Evolutionary conservation across 2,329 filamentous ascomycete genomes (phyloP).

Genomic region (Cercospora sp.): DNA sequence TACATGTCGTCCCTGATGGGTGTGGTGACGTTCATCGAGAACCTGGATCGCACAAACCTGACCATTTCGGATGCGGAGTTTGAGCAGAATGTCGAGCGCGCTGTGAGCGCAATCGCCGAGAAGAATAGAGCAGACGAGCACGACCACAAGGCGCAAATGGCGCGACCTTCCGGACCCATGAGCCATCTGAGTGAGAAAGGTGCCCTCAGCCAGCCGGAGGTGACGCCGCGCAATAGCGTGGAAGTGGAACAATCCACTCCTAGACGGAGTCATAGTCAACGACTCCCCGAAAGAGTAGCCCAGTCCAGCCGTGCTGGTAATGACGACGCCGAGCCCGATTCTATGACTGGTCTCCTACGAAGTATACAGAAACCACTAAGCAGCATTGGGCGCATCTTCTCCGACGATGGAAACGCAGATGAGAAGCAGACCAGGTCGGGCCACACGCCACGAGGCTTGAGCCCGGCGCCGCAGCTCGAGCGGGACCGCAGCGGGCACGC

Average conservation of each 20-base stretch:
- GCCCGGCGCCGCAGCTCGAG: slow-evolving; percentile 40
- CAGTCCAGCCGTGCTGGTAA: slow-evolving; percentile 25
- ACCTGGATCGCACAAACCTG: slow-evolving; percentile 86
- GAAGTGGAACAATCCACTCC: slow-evolving; percentile 62
- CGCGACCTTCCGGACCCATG: slow-evolving; percentile 40
- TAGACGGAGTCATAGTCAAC: slow-evolving; percentile 58
- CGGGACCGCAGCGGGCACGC: slow-evolving; percentile 24
- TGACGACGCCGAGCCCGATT: slow-evolving; percentile 63
- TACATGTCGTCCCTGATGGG: slow-evolving; percentile 96
- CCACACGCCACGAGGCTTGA: slow-evolving; percentile 51
- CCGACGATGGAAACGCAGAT: slow-evolving; percentile 57
- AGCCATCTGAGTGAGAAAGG: slow-evolving; percentile 50
- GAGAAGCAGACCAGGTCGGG: slow-evolving; percentile 39
- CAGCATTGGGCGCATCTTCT: slow-evolving; percentile 93
- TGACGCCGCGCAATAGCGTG: slow-evolving; percentile 60
- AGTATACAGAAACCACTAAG: slow-evolving; percentile 89
- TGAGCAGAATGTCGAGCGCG: slow-evolving; percentile 91
- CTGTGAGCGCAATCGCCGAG: slow-evolving; percentile 93
- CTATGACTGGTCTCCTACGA: slow-evolving; percentile 80
- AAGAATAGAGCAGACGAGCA: slow-evolving; percentile 67
- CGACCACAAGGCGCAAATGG: slow-evolving; percentile 31
- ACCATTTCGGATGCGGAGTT: slow-evolving; percentile 96
- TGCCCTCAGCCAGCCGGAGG: slow-evolving; percentile 54
- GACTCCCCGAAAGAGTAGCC: slow-evolving; percentile 29
- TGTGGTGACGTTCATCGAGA: slow-evolving; percentile 94